These are phyloP conservation scores for Sporothrix curviconia DNA, from an alignment of 2,329 filamentous ascomycete genomes.

Conservation along the genomic window DNA sequence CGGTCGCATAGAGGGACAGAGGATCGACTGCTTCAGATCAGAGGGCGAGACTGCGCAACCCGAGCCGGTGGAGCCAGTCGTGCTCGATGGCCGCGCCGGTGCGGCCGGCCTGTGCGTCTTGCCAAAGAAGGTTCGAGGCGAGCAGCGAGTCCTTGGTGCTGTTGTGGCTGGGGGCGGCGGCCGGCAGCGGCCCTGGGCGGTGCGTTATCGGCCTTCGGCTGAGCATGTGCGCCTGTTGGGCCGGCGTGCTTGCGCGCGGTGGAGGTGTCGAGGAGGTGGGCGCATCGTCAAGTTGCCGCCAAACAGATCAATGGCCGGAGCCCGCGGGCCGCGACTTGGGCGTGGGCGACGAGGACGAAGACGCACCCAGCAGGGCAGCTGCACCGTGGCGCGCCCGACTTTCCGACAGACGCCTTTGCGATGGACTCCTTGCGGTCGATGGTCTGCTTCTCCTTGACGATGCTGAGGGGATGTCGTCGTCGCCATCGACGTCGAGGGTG, in stretches of 20 bases:
- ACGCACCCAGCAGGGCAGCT: too few species aligned
- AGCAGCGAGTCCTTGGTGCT: constrained; percentile 82
- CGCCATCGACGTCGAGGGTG: constrained; percentile 72
- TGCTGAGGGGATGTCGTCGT: constrained; percentile 67
- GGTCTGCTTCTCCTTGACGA: constrained; percentile 61
- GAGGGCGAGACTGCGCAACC: constrained; percentile 68
- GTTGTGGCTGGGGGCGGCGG: constrained; percentile 29
- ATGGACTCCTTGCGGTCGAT: constrained; percentile 53
- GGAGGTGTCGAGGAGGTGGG: constrained; percentile 41
- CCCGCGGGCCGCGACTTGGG: constrained; percentile 22
- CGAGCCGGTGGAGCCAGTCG: constrained; percentile 51
- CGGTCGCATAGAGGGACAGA: constrained; percentile 88
- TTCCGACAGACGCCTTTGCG: constrained; percentile 53
- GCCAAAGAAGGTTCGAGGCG: constrained; percentile 85
- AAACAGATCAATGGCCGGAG: constrained; percentile 59
- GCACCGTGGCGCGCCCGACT: constrained; percentile 34
- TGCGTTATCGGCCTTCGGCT: constrained; percentile 57
- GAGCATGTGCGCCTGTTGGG: constrained; percentile 50
- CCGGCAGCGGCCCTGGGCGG: constrained; percentile 58
- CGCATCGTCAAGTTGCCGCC: constrained; percentile 52
- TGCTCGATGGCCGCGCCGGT: constrained; percentile 76
- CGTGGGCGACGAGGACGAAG: constrained; percentile 5
- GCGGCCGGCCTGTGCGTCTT: constrained; percentile 62
- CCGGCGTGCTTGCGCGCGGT: constrained; percentile 69
- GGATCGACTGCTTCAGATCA: constrained; percentile 93